Percentiles rank a stretch among this genome's conserved stretches.
phyloP scores from a whole-genome alignment of 2,329 filamentous ascomycete species.

The Aspergillus sp. region DNA sequence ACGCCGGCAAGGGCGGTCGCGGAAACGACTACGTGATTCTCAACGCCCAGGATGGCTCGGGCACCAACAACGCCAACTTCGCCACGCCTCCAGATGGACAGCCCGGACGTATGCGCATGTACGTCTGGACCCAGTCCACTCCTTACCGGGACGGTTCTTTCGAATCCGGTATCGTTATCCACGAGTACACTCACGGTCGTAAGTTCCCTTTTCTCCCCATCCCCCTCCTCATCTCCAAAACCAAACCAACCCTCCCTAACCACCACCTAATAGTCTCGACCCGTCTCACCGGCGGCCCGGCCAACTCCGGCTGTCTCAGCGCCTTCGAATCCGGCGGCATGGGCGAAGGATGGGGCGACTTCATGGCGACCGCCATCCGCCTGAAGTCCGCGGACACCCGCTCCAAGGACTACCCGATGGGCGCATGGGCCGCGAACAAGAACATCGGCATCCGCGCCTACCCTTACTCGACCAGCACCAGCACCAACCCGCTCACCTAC shows the following conservation, averaged over 20 bases:
- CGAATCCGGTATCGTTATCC: slow-evolving; percentile 16
- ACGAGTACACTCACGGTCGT: slow-evolving; percentile 19
- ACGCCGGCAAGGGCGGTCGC: slow-evolving; percentile 8
- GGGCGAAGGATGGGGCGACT: slow-evolving; percentile 20
- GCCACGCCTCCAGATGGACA: slow-evolving; percentile 15
- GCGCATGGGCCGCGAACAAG: slow-evolving; percentile 11
- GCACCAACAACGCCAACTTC: slow-evolving; percentile 17
- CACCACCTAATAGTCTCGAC: slow-evolving; percentile 9
- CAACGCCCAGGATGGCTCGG: slow-evolving; percentile 17
- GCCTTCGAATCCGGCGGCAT: slow-evolving; percentile 14
- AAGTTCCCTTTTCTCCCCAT: not conserved
- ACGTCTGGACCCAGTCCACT: slow-evolving; percentile 8
- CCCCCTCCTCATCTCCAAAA: too few relatives aligned
- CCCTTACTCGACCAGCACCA: slow-evolving; percentile 13
- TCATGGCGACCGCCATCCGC: slow-evolving; percentile 14
- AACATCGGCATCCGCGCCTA: slow-evolving; percentile 10
- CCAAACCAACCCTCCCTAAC: not conserved
- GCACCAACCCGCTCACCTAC: slow-evolving; percentile 12
- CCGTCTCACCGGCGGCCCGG: slow-evolving; percentile 15
- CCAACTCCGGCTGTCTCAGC: slow-evolving; percentile 11
- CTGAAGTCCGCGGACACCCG: slow-evolving; percentile 13
- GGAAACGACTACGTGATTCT: slow-evolving; percentile 16
- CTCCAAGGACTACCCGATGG: slow-evolving; percentile 10
- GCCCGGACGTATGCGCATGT: slow-evolving; percentile 18
- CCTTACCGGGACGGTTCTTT: slow-evolving; percentile 11